These are phyloP conservation scores for Begonia fuchsioides DNA, from an alignment of 306 rosid genomes.

Conservation along the genomic window DNA sequence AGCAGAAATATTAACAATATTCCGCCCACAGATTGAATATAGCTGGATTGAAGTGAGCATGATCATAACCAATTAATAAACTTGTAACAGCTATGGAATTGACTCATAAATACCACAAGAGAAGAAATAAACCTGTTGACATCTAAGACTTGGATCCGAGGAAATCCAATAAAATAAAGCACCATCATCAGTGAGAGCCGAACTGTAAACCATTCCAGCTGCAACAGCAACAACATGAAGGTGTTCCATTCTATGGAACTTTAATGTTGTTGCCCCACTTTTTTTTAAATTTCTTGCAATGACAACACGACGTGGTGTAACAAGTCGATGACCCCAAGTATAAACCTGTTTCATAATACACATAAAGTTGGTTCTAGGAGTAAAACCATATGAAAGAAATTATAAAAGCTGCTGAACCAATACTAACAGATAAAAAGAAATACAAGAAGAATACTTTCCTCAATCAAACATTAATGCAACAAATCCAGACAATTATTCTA, in stretches of 20 bases:
- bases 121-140: slow-evolving; percentile 59
- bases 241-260: slow-evolving; percentile 66
- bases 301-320: slow-evolving; percentile 83
- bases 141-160: slow-evolving; percentile 74
- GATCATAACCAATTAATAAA: slow-evolving; percentile 2
- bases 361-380: background rate
- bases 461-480: background rate
- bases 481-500: background rate
- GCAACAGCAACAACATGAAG: slow-evolving; percentile 68
- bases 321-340: slow-evolving; percentile 97
- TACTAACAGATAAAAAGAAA: no score
- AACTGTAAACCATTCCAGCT: slow-evolving; percentile 78
- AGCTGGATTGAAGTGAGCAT: slow-evolving; percentile 22
- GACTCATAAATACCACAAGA: slow-evolving; percentile 1
- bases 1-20: slow-evolving; percentile 56
- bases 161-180: slow-evolving; percentile 85
- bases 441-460: background rate
- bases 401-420: no score
- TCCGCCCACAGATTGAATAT: slow-evolving; percentile 59
- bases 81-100: background rate
- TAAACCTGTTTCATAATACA: slow-evolving; percentile 43
- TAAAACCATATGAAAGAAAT: no score
- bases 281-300: slow-evolving; percentile 77
- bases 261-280: slow-evolving; percentile 57
- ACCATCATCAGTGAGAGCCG: slow-evolving; percentile 84